Base-by-base conservation (phyloP, 345 rosid species). In the Corymbia maculata region DNA sequence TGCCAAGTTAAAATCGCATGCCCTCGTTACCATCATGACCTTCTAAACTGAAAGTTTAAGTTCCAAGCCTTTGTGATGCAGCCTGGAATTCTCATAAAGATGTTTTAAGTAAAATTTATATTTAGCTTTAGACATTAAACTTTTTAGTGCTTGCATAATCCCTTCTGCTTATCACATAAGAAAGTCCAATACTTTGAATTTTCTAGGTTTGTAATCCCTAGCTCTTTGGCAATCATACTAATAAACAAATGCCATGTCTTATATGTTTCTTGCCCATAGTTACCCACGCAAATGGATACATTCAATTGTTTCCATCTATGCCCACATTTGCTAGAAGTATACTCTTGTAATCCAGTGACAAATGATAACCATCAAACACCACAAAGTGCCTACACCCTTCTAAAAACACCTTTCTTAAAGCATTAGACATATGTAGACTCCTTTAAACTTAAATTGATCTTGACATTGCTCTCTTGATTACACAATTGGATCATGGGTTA, bases 261-360 rank as follows among this genome's bases (percentile, higher is more conserved):
- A 55, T 55, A 55, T 55, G 8, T 55, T 22, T 22, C 21, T 55
- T 4, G 5, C 21, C 0, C 2, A 22, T 0, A 55, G 22, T 0
- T 22, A 0, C 22, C 28, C 61, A 55, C 2, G 42, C 61, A 22
- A 55, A 55, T 55, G 10, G 10, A 21, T 55, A 55, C 12, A 55
- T 55, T 11, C 19, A 21, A 22, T 55, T 26, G 21, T 53, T 53
- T 53, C 19, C 11, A 53, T 55, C 0, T 21, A 55, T 55, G 8
- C 22, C 5, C 11, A 53, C 21, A 53, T 19, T 36, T 53, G 0
- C 21, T 53, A 53, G 0, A 19, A 53, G 59, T 21, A 53, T 53
- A 53, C 1, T 1, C 4, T 55, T 3, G 5, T 2, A 55, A 0
- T 9, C 1, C 8, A 0, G 19, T 55, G 2, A 55, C 12, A 55